A percentile compares a stretch with the other conserved stretches of the same genome.
Evolutionary conservation across 1,284 basidiomycete genomes (phyloP).

Genomic region (Termitomyces sp.): DNA sequence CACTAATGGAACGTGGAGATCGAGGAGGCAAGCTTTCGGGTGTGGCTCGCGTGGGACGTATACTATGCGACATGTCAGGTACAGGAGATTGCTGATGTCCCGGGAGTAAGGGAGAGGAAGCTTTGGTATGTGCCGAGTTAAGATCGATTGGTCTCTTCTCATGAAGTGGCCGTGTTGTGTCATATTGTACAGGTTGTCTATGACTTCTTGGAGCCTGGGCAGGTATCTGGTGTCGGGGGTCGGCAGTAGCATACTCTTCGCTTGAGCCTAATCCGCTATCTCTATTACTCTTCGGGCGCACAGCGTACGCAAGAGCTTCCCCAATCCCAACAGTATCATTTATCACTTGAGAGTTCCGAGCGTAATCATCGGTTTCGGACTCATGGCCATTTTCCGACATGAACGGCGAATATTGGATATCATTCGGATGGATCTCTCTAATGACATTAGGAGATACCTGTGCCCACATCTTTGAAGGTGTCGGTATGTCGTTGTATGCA

Average conservation of each 20-base stretch:
- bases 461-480: conserved; percentile 50
- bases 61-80: conserved; percentile 1
- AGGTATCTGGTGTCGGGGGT: not conserved
- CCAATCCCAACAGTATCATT: conserved; percentile 36
- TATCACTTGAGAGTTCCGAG: conserved; percentile 32
- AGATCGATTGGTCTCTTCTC: conserved; percentile 12
- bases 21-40: conserved; percentile 35
- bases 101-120: conserved; percentile 16
- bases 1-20: conserved; percentile 46
- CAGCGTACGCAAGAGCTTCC: conserved; percentile 43
- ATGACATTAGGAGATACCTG: conserved; percentile 43
- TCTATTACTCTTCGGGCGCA: conserved; percentile 27
- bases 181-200: conserved; percentile 33
- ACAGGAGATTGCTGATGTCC: conserved; percentile 1
- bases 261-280: conserved; percentile 48
- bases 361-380: conserved; percentile 9
- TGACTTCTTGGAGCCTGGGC: conserved; percentile 16
- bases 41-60: conserved; percentile 18
- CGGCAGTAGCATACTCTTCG: conserved; percentile 25
- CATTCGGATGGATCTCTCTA: conserved; percentile 46
- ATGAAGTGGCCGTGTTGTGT: conserved; percentile 27
- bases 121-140: conserved; percentile 16
- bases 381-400: conserved; percentile 24
- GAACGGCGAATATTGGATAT: conserved; percentile 53
- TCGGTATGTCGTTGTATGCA: conserved; percentile 33